Evolutionary conservation across 331 rosid genomes (phyloP).

Genomic region (Telfairia occidentalis): DNA sequence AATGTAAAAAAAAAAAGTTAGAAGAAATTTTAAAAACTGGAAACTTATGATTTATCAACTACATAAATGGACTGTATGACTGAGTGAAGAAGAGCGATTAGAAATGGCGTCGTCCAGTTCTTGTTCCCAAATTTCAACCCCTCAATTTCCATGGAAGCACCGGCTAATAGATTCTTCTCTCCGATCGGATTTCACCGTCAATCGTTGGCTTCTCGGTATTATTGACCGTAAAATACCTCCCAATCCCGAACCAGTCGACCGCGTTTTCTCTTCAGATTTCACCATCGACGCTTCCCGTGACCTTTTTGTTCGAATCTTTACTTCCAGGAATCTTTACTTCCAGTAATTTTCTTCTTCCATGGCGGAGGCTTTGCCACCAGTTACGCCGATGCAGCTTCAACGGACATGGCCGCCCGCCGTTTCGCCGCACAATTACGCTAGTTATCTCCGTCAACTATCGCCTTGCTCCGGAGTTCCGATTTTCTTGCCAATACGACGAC

Average conservation of each 20-base stretch:
- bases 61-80: too few relatives aligned
- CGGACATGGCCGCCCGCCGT: not conserved
- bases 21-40: too few relatives aligned
- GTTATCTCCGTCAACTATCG: slow-evolving; percentile 45
- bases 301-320: slow-evolving; percentile 20
- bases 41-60: too few relatives aligned
- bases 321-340: slow-evolving; percentile 13
- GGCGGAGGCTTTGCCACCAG: slow-evolving; percentile 15
- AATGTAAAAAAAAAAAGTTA: too few relatives aligned
- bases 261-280: slow-evolving; percentile 13
- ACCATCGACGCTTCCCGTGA: slow-evolving; percentile 6
- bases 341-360: slow-evolving; percentile 19
- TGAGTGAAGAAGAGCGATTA: not conserved
- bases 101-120: not conserved
- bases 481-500: slow-evolving; percentile 45
- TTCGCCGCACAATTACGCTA: not conserved
- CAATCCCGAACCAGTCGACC: not conserved
- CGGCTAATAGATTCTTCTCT: not conserved
- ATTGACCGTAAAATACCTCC: slow-evolving; percentile 7
- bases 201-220: not conserved
- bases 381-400: not conserved
- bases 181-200: slow-evolving; percentile 13
- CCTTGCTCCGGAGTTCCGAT: slow-evolving; percentile 32
- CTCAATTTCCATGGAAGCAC: slow-evolving; percentile 13
- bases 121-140: not conserved